Evolutionary conservation across 805 yeast species (phyloP), one percentile per base, ranked within the genome.

Genomic region (Teunomyces barrocoloradensis): DNA sequence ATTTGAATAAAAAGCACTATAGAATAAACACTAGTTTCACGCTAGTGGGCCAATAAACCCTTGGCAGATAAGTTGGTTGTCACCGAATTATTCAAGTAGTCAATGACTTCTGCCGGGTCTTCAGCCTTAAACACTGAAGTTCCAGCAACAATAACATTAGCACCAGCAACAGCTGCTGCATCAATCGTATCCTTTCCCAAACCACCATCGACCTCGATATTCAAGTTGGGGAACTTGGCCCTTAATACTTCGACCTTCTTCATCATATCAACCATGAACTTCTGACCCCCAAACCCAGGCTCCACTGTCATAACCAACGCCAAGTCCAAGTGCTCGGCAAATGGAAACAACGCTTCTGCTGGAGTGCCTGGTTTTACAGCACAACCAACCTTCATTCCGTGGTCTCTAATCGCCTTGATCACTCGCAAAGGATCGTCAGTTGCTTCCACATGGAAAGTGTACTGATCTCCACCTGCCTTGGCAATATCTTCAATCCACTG

Each of bases 221-320:
- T 84, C 64, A 92, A 73, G 15, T 83, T 64, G 10, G 97, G 97
- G 66, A 77, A 89, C 59, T 75, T 78, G 33, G 64, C 68, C 68
- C 99, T 82, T 57, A 94, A 75, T 27, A 73, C 75, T 56, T 81
- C 85, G 42, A 92, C 98, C 70, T 92, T 92, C 52, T 95, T 89
- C 98, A 94, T 91, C 97, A 92, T 91, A 49, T 82, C 88, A 15
- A 82, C 73, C 97, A 89, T 90, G 75, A 94, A 94, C 66, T 86
- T 87, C 71, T 94, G 99, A 40, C 99, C 99, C 18, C 99, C 99
- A 65, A 94, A 92, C 0, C 99, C 99, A 11, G 99, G 99, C 71
- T 94, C 99, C 30, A 94, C 98, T 2, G 99, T 94, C 98, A 92
- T 94, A 37, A 94, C 85, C 49, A 94, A 76, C n/a, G 89, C 91